A percentile compares a stretch with the other conserved stretches of the same genome.
Evolutionary conservation across 768 basidiomycete genomes (phyloP).

Genomic region (Phylloporus scabripes): DNA sequence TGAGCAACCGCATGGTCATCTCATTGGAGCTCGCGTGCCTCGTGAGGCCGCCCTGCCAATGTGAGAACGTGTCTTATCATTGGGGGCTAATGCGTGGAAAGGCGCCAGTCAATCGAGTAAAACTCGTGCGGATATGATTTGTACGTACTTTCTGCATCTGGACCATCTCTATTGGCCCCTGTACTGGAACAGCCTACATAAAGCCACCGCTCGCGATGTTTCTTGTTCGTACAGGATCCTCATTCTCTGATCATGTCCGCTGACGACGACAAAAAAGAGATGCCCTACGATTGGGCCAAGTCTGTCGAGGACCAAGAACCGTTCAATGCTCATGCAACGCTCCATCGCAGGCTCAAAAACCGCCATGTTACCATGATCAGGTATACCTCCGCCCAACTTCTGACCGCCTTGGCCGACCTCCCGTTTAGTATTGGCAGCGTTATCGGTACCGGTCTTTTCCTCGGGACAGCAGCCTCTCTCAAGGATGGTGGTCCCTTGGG

Average conservation of each 20-base stretch:
- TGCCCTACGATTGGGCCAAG: conserved; percentile 2
- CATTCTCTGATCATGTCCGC: conserved; percentile 5
- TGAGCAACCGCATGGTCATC: too few species aligned
- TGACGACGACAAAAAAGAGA: conserved; percentile 3
- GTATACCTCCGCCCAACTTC: background rate
- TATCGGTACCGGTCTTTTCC: conserved; percentile 39
- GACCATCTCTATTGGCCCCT: too few species aligned
- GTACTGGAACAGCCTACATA: background rate
- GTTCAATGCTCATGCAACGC: conserved; percentile 3
- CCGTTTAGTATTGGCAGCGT: conserved; percentile 31
- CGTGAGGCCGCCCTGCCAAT: too few species aligned
- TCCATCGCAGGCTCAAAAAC: conserved; percentile 29
- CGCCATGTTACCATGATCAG: conserved; percentile 36
- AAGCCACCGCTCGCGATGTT: too few species aligned
- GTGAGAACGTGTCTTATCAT: too few species aligned
- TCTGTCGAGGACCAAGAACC: conserved; percentile 4
- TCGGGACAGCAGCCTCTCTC: conserved; percentile 33
- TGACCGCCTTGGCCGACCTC: background rate
- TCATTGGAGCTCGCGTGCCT: too few species aligned
- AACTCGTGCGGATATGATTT: too few species aligned
- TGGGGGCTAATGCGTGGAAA: too few species aligned
- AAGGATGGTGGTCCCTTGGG: conserved; percentile 42
- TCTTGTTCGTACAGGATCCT: too few species aligned
- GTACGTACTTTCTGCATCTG: too few species aligned
- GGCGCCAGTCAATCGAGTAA: too few species aligned